Base-by-base conservation (phyloP, 345 rosid genomes). In the Rhizophora apiculata region DNA sequence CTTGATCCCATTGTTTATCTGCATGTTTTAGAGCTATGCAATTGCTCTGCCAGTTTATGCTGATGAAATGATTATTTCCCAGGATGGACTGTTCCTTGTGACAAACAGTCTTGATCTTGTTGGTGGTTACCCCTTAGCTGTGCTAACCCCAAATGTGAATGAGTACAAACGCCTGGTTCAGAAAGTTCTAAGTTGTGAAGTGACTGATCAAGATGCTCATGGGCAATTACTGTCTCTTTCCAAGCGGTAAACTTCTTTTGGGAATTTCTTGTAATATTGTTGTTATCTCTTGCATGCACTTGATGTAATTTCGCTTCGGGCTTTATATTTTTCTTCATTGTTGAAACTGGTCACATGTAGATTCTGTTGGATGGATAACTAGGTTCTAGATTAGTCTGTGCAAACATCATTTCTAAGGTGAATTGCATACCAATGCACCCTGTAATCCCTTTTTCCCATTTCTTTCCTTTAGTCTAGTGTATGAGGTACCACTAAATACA, bases 71-170 rank as follows among this genome's bases (percentile, higher is more conserved):
- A 20, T 27, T 60, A 62, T 73, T 69, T 72, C 61, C 67, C 82
- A 90, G 99, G 97, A 95, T 22, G 96, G 96, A 59, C 90, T 95
- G 57, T 92, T 90, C 82, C 99, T 89, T 66, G 86, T 92, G 43
- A 90, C 94, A 31, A 80, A 86, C 72, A 69, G 65, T 68, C 75
- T 87, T 67, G 89, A 90, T 68, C 88, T 95, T 70, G 88, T 95
- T 71, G 82, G 86, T 3, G 85, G 85, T 63, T 91, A 94, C 76
- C 90, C 85, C 11, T 79, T 90, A 39, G 97, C 97, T 80, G 89
- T 90, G 63, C 78, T 95, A 66, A 95, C 96, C 68, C 97, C 96
- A 54, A 95, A 95, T 68, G 90, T 95, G 62, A 86, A 88, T 49
- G 98, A 95, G 83, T 92, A 88, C 80, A 95, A 95, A 83, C 97